phyloP scores from a whole-genome alignment of 805 yeast genomes.

The Saturnispora sanitii region DNA sequence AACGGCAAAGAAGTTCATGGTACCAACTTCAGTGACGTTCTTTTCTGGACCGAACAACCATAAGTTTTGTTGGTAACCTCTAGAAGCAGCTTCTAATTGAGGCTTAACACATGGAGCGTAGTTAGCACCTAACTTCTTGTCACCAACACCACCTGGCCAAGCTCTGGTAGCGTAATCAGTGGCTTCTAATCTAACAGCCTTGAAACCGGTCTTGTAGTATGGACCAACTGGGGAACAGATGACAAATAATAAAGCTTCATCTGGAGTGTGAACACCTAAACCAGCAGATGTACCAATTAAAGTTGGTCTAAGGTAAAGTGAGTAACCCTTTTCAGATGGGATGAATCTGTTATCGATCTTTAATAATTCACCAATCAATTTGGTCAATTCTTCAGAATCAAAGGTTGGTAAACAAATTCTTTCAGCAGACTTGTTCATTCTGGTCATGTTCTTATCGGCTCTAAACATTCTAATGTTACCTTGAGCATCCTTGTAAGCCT shows the following conservation, averaged over 20 bases:
- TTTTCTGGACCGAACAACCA: slow-evolving; percentile 92
- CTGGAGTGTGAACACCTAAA: slow-evolving; percentile 79
- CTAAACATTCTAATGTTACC: slow-evolving; percentile 77
- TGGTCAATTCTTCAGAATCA: slow-evolving; percentile 66
- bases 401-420: slow-evolving; percentile 86
- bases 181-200: slow-evolving; percentile 90
- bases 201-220: slow-evolving; percentile 89
- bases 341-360: slow-evolving; percentile 67
- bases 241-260: slow-evolving; percentile 70
- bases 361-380: slow-evolving; percentile 67
- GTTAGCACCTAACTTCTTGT: slow-evolving; percentile 93
- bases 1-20: slow-evolving; percentile 91
- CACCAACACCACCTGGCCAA: slow-evolving; percentile 99
- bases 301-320: slow-evolving; percentile 89
- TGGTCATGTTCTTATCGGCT: slow-evolving; percentile 81
- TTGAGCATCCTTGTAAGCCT: slow-evolving; percentile 66
- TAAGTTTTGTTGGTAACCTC: slow-evolving; percentile 92
- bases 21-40: slow-evolving; percentile 90
- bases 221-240: slow-evolving; percentile 97
- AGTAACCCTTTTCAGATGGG: slow-evolving; percentile 81
- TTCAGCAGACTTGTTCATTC: slow-evolving; percentile 82
- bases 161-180: slow-evolving; percentile 95
- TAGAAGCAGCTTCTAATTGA: slow-evolving; percentile 76
- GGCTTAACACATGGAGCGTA: slow-evolving; percentile 94
- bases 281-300: slow-evolving; percentile 87